Conservation (phyloP, 2,329 filamentous ascomycete genomes). For the Zasmidium cellare region DNA sequence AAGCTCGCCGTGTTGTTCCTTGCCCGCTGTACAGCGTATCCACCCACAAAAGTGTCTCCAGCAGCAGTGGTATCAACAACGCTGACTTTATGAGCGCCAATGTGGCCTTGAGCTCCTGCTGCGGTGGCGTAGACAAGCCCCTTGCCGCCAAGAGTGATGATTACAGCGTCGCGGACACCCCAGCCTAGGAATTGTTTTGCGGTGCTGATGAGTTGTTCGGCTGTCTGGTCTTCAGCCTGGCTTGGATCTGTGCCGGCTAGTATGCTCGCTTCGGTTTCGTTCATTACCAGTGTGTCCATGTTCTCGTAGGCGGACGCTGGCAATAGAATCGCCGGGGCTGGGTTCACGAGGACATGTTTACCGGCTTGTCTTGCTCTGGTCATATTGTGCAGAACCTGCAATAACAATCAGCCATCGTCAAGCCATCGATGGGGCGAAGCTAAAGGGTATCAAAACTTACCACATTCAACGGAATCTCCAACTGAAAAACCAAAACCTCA, state of each 20-base stretch:
- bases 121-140: conserved; percentile 30
- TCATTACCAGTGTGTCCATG: conserved; percentile 79
- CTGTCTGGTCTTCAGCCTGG: conserved; percentile 30
- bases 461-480: conserved; percentile 48
- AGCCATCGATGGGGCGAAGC: neutral
- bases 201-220: conserved; percentile 40
- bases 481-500: conserved; percentile 47
- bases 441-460: conserved; percentile 19
- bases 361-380: conserved; percentile 27
- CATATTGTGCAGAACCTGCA: conserved; percentile 35
- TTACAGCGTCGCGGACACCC: conserved; percentile 74
- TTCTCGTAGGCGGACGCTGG: conserved; percentile 65
- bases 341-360: conserved; percentile 72
- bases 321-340: conserved; percentile 69
- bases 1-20: conserved; percentile 46
- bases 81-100: conserved; percentile 63
- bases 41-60: conserved; percentile 91
- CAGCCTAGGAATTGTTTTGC: conserved; percentile 59
- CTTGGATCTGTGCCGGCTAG: conserved; percentile 54
- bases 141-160: conserved; percentile 77
- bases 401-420: conserved; percentile 1
- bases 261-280: conserved; percentile 83
- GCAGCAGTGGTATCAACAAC: conserved; percentile 94
- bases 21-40: conserved; percentile 75
- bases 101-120: conserved; percentile 25